A percentile compares a stretch with the other conserved stretches of the same genome.
Evolutionary conservation across 371 early-diverging fungal species (phyloP).

Genomic region (Blakeslea trispora): DNA sequence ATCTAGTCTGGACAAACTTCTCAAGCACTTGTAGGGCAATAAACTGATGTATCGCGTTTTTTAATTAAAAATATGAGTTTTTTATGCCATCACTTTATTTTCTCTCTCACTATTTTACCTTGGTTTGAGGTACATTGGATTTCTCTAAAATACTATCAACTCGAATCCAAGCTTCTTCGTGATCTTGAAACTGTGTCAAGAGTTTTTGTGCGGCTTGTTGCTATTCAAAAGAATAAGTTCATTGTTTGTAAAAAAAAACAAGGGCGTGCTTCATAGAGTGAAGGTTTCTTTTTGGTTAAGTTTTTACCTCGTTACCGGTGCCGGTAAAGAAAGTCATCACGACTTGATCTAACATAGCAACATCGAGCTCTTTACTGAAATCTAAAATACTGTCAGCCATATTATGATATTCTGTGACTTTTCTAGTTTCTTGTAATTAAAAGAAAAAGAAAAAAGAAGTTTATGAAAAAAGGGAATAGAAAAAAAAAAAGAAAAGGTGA

Average conservation of each 20-base stretch:
- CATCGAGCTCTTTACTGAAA: constrained; percentile 87
- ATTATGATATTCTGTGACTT: no score
- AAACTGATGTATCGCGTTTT: constrained; percentile 68
- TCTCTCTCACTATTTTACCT: constrained; percentile 60
- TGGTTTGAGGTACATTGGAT: constrained; percentile 80
- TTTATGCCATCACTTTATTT: no score
- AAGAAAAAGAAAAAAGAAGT: no score
- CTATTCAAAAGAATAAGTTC: constrained; percentile 43
- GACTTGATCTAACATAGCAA: constrained; percentile 86
- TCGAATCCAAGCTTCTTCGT: constrained; percentile 96
- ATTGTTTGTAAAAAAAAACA: no score
- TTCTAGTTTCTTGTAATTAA: no score
- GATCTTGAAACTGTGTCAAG: constrained; percentile 94
- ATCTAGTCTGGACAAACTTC: constrained; percentile 95
- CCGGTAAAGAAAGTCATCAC: constrained; percentile 78
- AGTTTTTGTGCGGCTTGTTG: constrained; percentile 81
- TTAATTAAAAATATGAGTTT: no score
- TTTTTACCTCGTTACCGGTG: constrained; percentile 69
- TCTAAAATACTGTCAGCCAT: constrained; percentile 81
- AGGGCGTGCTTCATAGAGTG: no score
- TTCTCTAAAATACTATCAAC: constrained; percentile 94
- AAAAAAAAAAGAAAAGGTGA: no score
- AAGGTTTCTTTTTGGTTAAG: no score
- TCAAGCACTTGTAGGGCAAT: constrained; percentile 97
- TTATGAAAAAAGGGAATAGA: no score